Percentiles rank a stretch among this genome's conserved stretches.
phyloP scores from a whole-genome alignment of 2,329 filamentous ascomycete species.

The Ophiocordyceps polyrhachis-furcata region DNA sequence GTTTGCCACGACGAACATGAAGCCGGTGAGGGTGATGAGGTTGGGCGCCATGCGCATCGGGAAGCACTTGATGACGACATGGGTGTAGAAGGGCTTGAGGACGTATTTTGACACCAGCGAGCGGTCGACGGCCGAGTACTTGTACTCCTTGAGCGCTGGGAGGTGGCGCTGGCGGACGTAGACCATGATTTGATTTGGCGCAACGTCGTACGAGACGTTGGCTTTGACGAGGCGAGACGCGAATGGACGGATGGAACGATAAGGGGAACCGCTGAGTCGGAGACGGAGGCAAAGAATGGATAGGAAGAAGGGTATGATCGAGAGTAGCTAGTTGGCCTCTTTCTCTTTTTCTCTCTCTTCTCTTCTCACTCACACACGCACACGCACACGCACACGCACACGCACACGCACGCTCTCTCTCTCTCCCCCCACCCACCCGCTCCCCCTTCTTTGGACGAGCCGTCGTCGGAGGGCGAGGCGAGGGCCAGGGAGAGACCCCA shows the following conservation, averaged over 20 bases:
- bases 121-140: slow-evolving; percentile 83
- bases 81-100: slow-evolving; percentile 92
- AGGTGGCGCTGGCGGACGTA: slow-evolving; percentile 90
- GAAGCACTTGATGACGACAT: slow-evolving; percentile 85
- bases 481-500: too few relatives aligned
- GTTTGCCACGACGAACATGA: slow-evolving; percentile 77
- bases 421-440: too few relatives aligned
- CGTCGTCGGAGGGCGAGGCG: too few relatives aligned
- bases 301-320: too few relatives aligned
- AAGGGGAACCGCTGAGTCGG: too few relatives aligned
- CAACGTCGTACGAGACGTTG: neutral
- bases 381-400: too few relatives aligned
- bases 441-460: too few relatives aligned
- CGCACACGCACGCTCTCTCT: too few relatives aligned
- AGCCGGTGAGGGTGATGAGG: slow-evolving; percentile 77
- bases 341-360: too few relatives aligned
- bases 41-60: slow-evolving; percentile 88
- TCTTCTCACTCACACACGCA: too few relatives aligned
- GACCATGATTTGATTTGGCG: slow-evolving; percentile 46
- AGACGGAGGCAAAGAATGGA: too few relatives aligned
- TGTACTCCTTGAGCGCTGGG: slow-evolving; percentile 78
- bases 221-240: neutral
- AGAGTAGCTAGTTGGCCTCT: too few relatives aligned
- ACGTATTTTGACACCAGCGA: slow-evolving; percentile 83
- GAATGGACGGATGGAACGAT: neutral